Evolutionary conservation across 495 filamentous ascomycete species (phyloP).

Genomic region (Glutinoglossum americanum): DNA sequence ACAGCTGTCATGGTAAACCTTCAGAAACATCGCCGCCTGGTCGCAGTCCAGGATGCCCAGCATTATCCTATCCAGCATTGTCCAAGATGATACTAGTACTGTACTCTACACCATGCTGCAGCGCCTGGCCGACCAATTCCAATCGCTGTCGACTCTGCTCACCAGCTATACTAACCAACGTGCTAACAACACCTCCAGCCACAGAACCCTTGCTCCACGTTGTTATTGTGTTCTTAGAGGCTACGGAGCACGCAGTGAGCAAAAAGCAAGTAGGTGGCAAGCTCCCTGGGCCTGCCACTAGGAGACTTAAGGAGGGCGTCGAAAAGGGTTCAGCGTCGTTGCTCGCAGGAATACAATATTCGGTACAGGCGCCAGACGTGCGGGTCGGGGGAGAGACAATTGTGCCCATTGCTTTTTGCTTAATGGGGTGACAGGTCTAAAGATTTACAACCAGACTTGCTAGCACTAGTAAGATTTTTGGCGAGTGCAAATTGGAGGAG

Average conservation of each 20-base stretch:
- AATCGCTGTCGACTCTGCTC: not conserved
- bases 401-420: not conserved
- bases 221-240: not conserved
- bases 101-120: not conserved
- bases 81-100: not conserved
- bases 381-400: not conserved
- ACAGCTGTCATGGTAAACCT: not conserved
- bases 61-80: not conserved
- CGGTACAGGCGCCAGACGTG: not conserved
- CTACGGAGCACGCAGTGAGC: not conserved
- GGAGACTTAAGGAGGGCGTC: not conserved
- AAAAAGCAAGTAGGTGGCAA: not conserved
- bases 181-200: no score
- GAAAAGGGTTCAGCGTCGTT: not conserved
- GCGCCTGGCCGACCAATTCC: not conserved
- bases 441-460: not conserved
- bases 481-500: not conserved
- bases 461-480: not conserved
- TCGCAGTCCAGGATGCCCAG: not conserved
- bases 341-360: not conserved
- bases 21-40: slow-evolving; percentile 1
- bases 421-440: not conserved
- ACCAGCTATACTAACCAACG: no score
- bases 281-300: not conserved
- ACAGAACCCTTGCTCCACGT: not conserved